Evolutionary conservation across 768 basidiomycete species (phyloP), one percentile per base, ranked within the genome.

Genomic region (Serendipita sp.): DNA sequence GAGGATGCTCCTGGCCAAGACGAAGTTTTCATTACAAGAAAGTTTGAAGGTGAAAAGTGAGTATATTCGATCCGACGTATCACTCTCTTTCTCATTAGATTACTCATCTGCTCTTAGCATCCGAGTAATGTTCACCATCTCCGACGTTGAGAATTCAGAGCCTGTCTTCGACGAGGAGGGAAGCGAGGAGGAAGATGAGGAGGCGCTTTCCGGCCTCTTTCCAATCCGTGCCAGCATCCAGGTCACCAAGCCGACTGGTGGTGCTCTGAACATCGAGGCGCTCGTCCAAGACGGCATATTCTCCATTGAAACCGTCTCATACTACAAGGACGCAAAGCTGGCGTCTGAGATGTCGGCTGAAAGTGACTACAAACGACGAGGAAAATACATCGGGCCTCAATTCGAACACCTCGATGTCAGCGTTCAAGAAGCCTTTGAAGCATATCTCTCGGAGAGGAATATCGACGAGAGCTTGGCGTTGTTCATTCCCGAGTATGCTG

Each of bases 361-460:
- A 66, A 86, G 88, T 5, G 93, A 97, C 75, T 97, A 90, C 91
- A 88, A 86, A 71, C 83, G 94, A 51, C 82, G 93, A 20, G 91
- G 88, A 1, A 75, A 88, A 66, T 98, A 96, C 78, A 83, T 95
- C 70, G 95, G 95, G 0, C 95, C 94, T 60, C 84, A 87, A 77
- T 98, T 96, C 69, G 90, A 93, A 64, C 88, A 90, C 53, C 83
- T 98, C 45, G 95, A 98, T 70, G 78, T 84, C 44, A 71, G 74
- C 1, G 82, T 99, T 17, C 95, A 98, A 74, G 86, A 92, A 67
- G 88, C 90, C 72, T 92, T 98, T 71, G 90, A 95, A 70, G 80
- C 81, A 70, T 98, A 79, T 80, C 74, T 99, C 63, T 80, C 83
- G 66, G 94, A 97, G 76, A 85, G 95, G 61, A 94, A 92, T 5